Base-by-base conservation (phyloP, 2,329 filamentous ascomycete genomes). In the Cladosporium sp. region DNA sequence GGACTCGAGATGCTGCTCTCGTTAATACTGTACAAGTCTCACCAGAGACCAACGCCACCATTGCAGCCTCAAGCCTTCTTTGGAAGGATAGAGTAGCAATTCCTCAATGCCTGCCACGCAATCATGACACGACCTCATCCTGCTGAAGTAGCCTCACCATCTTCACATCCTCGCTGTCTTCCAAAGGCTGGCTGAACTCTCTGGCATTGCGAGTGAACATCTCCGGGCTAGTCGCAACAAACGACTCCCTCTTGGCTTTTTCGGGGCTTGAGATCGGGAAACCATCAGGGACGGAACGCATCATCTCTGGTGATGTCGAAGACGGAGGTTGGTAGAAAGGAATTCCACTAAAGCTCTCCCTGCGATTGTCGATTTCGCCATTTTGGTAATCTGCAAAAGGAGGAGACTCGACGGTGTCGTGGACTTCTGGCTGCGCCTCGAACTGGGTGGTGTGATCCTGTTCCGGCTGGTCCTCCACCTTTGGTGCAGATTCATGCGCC, bases 311-410 rank as follows among this genome's bases (percentile, higher is more conserved):
- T 29, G 73, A 74, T 33, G 71, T 59, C 14, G 72, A 69, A 18
- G 68, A 68, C 14, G 73, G 74, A 10, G 73, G 74, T 37, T 70
- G 67, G 49, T 72, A 76, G 28, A 75, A 69, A 12, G 74, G 73
- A 58, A 35, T 62, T 37, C 53, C 52, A 49, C 21, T 52, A 7
- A 65, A 35, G 40, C 62, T 65, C 11, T 21, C n/a, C 26, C 56
- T 59, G 23, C 40, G 55, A 14, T 59, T 40, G 44, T 65, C 59
- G 44, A 55, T 21, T 18, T 65, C 60, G 26, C 49, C 21, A 35
- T 49, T 46, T 26, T 44, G 37, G 49, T 56, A 44, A 40, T 60
- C 44, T 10, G 56, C 29, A 28, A 49, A 53, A 3, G 55, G 50
- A 11, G 61, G 63, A 50, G 59, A 67, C 8, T 62, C 62, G 31